Conservation (phyloP, 306 rosid species). For the Geum urbanum region DNA sequence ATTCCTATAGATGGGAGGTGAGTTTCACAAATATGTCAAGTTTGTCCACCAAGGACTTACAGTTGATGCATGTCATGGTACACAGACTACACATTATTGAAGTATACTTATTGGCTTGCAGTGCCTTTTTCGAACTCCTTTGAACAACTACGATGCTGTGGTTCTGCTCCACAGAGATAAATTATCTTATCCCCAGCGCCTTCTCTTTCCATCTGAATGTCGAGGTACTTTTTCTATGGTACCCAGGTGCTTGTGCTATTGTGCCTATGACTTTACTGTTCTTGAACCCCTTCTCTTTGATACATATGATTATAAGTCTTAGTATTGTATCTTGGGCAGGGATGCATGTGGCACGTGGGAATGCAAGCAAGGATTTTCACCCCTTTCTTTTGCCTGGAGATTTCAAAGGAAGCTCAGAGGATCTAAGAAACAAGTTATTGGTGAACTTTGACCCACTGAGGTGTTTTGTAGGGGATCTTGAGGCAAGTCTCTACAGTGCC, state of each 20-base stretch:
- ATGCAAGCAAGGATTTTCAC: slow-evolving; percentile 58
- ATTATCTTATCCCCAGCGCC: slow-evolving; percentile 80
- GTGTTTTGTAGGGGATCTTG: slow-evolving; percentile 62
- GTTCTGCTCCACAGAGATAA: slow-evolving; percentile 81
- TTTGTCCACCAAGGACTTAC: slow-evolving; percentile 5
- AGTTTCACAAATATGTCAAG: slow-evolving; percentile 16
- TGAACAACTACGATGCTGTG: slow-evolving; percentile 79
- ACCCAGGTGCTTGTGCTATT: not conserved
- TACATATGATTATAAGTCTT: slow-evolving; percentile 2
- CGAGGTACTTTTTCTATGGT: slow-evolving; percentile 46
- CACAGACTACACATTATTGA: not conserved
- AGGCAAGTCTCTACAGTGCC: slow-evolving; percentile 49
- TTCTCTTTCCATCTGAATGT: slow-evolving; percentile 78
- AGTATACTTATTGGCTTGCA: slow-evolving; percentile 30
- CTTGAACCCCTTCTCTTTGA: slow-evolving; percentile 7
- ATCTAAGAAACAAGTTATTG: slow-evolving; percentile 56
- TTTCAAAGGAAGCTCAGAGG: slow-evolving; percentile 54
- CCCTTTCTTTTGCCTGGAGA: slow-evolving; percentile 68
- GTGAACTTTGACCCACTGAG: slow-evolving; percentile 80
- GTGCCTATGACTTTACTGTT: not conserved
- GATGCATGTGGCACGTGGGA: slow-evolving; percentile 56
- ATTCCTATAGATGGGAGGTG: slow-evolving; percentile 81
- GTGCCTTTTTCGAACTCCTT: slow-evolving; percentile 91
- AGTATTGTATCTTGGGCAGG: slow-evolving; percentile 42
- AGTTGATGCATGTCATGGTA: not conserved